Evolutionary conservation across 257 asterid genomes (phyloP).

Genomic region (Coffea eugenioides): DNA sequence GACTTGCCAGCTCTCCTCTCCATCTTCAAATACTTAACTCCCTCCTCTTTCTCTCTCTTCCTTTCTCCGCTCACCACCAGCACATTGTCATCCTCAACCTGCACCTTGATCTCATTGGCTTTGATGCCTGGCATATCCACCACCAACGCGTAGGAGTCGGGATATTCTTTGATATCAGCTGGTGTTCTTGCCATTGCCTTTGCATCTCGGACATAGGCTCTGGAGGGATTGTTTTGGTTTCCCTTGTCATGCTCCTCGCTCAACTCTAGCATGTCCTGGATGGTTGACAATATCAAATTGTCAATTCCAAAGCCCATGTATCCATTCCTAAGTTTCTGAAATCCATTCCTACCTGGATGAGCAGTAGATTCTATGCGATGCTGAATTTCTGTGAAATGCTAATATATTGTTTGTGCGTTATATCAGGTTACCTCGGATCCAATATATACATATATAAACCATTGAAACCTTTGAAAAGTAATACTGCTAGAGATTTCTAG

Average conservation of each 20-base stretch:
- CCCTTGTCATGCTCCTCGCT: conserved; percentile 3
- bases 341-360: not conserved
- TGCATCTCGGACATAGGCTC: conserved; percentile 23
- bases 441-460: too few relatives aligned
- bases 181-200: conserved; percentile 35
- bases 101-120: conserved; percentile 23
- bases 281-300: conserved; percentile 11
- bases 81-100: conserved; percentile 27
- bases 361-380: not conserved
- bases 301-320: conserved; percentile 18
- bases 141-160: conserved; percentile 18
- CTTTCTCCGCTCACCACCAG: conserved; percentile 34
- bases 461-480: too few relatives aligned
- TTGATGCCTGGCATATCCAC: conserved; percentile 42
- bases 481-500: not conserved
- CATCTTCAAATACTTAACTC: conserved; percentile 25
- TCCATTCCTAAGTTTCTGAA: conserved; percentile 20
- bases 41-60: conserved; percentile 17
- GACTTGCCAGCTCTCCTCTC: conserved; percentile 31
- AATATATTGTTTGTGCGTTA: too few relatives aligned
- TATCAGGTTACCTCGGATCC: too few relatives aligned
- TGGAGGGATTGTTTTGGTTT: conserved; percentile 20
- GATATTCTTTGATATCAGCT: conserved; percentile 30
- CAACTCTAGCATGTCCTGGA: conserved; percentile 31
- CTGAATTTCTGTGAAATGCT: too few relatives aligned